phyloP scores from a whole-genome alignment of 495 filamentous ascomycete species.

The Penicillium cosmopolitanum region DNA sequence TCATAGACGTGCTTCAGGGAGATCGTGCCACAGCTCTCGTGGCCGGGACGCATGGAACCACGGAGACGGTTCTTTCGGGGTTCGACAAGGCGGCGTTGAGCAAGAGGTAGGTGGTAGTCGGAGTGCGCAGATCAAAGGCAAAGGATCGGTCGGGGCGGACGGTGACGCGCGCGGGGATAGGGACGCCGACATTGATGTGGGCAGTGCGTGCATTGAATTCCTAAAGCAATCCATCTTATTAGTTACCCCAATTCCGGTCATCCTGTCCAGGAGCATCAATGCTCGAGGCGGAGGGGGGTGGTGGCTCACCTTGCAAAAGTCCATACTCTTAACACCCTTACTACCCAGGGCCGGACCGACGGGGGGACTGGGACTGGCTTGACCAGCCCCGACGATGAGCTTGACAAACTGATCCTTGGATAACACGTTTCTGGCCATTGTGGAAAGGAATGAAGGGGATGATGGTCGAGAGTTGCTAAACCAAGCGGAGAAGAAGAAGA shows the following conservation, averaged over 20 bases:
- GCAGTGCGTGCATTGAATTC: conserved; percentile 97
- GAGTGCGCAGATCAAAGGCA: conserved; percentile 90
- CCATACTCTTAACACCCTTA: conserved; percentile 99
- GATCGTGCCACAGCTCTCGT: conserved; percentile 77
- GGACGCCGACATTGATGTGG: conserved; percentile 80
- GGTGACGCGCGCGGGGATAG: conserved; percentile 86
- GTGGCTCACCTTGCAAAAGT: conserved; percentile 90
- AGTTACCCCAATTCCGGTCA: neutral
- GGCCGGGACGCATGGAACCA: conserved; percentile 77
- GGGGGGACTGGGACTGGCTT: conserved; percentile 93
- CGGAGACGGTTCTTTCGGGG: conserved; percentile 76
- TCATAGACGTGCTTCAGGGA: conserved; percentile 97
- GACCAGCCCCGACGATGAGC: conserved; percentile 96
- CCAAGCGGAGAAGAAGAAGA: neutral
- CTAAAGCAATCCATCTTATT: conserved; percentile 46
- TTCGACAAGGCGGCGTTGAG: conserved; percentile 80
- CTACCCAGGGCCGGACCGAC: conserved; percentile 96
- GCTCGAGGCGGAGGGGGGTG: neutral
- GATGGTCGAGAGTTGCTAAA: neutral
- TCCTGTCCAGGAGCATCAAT: neutral
- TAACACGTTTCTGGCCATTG: conserved; percentile 77
- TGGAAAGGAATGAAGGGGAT: conserved; percentile 26
- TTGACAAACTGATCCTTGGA: conserved; percentile 89
- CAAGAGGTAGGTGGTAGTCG: conserved; percentile 85
- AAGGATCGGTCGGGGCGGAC: conserved; percentile 94